Evolutionary conservation across 177 flowering plant genomes (phyloP), one percentile per base, ranked within the genome.

Genomic region (Tripterygium wilfordii): DNA sequence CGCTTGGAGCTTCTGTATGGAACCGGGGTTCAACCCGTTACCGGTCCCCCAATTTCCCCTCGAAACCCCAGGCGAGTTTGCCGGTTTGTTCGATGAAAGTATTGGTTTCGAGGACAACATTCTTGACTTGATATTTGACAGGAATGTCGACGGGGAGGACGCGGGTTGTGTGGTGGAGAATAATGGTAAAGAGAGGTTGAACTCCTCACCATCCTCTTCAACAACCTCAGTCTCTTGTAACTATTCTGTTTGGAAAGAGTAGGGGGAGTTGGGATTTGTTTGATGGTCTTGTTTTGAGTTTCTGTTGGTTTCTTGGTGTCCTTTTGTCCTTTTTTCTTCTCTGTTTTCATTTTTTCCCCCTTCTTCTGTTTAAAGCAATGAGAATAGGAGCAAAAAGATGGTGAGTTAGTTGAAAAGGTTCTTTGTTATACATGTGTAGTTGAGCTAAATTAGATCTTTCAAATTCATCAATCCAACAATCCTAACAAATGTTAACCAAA

Each of bases 71-170:
- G 51, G 52, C 4, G 74, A 65, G 13, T 27, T 68, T 2, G 50
- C 61, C 15, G 69, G 74, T n/a, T 35, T 76, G 63, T 64, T 71
- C 18, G 51, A 48, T 15, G 58, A 53, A 13, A n/a, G n/a, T n/a
- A 21, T 10, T 0, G 76, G 64, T 0, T 78, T 81, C 27, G 75
- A 78, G 51, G 82, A 81, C 1, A 57, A 71, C 67, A 70, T 78
- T n/a, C n/a, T n/a, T 23, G 80, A 69, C 36, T 25, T 57, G 45
- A 46, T 78, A 4, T 73, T 81, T 29, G 80, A 64, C 24, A 18
- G 23, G 12, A 20, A n/a, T n/a, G n/a, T n/a, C n/a, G n/a, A n/a
- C n/a, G 36, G 22, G 27, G 30, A 1, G n/a, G 45, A 22, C 8
- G 42, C 7, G 0, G 38, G 17, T 27, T 32, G 24, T 23, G 18